These are phyloP conservation scores for Cryptococcus maquisensis DNA, from an alignment of 1,284 basidiomycete species.

Conservation along the genomic window DNA sequence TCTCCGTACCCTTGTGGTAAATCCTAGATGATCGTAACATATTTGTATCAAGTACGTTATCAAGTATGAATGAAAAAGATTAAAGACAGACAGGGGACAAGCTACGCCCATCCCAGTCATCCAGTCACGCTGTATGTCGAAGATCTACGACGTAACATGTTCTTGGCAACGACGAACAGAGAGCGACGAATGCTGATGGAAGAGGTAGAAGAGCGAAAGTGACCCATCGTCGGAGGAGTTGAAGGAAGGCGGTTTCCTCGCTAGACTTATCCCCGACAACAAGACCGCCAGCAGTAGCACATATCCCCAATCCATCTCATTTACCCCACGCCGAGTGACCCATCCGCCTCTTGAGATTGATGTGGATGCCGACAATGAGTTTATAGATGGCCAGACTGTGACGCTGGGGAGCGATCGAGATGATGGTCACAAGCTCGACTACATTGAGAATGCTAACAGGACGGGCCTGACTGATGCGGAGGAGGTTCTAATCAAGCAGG, in stretches of 20 bases:
- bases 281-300: not conserved
- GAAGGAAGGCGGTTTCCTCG: too few relatives aligned
- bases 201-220: too few relatives aligned
- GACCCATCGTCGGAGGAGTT: too few relatives aligned
- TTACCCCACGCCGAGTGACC: not conserved
- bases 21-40: not conserved
- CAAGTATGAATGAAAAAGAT: not conserved
- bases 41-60: not conserved
- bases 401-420: too few relatives aligned
- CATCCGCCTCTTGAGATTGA: not conserved
- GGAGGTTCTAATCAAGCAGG: too few relatives aligned
- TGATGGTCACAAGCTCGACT: conserved; percentile 6
- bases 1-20: not conserved
- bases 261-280: not conserved
- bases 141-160: too few relatives aligned
- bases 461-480: conserved; percentile 4
- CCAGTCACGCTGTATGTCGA: too few relatives aligned
- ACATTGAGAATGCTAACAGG: conserved; percentile 5
- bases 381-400: not conserved
- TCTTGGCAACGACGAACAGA: not conserved
- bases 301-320: not conserved
- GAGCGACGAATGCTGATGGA: not conserved
- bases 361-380: conserved; percentile 4
- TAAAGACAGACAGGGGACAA: not conserved
- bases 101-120: too few relatives aligned